These are phyloP conservation scores for Phyllosticta citriasiana DNA, from an alignment of 2,329 filamentous ascomycete species.

Conservation along the genomic window DNA sequence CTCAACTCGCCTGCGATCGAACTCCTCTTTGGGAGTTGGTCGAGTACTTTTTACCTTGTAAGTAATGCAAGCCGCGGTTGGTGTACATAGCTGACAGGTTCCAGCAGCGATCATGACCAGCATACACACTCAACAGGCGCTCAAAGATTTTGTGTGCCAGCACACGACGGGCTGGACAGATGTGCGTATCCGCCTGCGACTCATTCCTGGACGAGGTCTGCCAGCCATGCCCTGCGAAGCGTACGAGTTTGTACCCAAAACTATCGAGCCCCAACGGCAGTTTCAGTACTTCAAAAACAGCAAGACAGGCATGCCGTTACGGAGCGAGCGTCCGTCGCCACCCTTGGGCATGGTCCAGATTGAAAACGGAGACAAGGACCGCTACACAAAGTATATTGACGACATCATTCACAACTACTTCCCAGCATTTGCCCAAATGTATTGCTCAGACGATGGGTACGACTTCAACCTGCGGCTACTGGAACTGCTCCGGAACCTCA, in stretches of 20 bases:
- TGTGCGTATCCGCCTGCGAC: conserved; percentile 29
- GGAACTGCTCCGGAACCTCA: conserved; percentile 30
- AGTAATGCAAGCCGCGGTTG: conserved; percentile 3
- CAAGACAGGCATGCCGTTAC: conserved; percentile 21
- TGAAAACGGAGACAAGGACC: conserved; percentile 33
- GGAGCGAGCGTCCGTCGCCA: conserved; percentile 31
- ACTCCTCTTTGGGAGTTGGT: conserved; percentile 37
- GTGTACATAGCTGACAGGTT: conserved; percentile 7
- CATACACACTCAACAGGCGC: conserved; percentile 15
- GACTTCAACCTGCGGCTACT: conserved; percentile 35
- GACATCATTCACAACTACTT: conserved; percentile 32
- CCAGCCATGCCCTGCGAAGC: conserved; percentile 36
- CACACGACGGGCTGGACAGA: conserved; percentile 29
- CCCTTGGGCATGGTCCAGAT: conserved; percentile 37
- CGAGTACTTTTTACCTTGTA: conserved; percentile 33
- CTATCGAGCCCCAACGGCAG: conserved; percentile 29
- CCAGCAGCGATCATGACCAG: conserved; percentile 9
- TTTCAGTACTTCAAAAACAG: conserved; percentile 34
- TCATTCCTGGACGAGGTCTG: conserved; percentile 34
- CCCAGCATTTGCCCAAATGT: conserved; percentile 31
- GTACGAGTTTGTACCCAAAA: conserved; percentile 37
- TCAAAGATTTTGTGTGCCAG: conserved; percentile 29
- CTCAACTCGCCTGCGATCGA: conserved; percentile 35
- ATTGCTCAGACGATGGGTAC: conserved; percentile 36
- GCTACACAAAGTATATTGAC: conserved; percentile 36